Base-by-base conservation (phyloP, 2,329 filamentous ascomycete species). In the Sporothrix protearum region DNA sequence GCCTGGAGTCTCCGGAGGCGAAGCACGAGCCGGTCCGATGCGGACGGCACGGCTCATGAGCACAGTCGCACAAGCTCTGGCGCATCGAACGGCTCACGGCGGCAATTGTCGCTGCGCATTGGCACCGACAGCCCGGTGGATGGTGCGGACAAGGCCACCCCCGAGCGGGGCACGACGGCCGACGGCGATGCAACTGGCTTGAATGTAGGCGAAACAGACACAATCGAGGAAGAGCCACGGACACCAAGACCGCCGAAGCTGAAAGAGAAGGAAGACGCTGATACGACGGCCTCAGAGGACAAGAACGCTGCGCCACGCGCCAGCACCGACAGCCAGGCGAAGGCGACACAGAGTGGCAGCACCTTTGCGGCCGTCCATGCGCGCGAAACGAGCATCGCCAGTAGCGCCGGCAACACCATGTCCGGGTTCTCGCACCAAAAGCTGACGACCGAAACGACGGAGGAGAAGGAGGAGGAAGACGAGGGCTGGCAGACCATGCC, bases 391-490 rank as follows among this genome's bases (percentile, higher is more conserved):
- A 84, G 81, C 76, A 76, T 79, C n/a, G 77, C 80, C 7, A 84
- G 81, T 75, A 75, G 76, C 67, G 71, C 77, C 25, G 76, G 75
- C 53, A 71, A 69, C n/a, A 76, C 82, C 68, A 79, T 89, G 22
- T 97, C 94, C 10, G 94, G 97, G 80, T 98, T 92, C 85, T 98
- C 96, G 0, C 95, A 99, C 79, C 94, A 97, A 80, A 89, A 91
- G 75, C 82, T 94, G 66, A 86, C 89, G 10, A 82, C 86, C 19
- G 84, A 88, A 74, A 84, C 86, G 53, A 83, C 87, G 14, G 81
- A 85, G 14, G 82, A 86, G 61, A 82, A 85, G 14, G 81, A 86
- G 2, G 83, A 87, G 12, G 88, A 88, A 6, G 91, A 91, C n/a
- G 89, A 83, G 1, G 88, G 86, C 68, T 99, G 96, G 96, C 93